Evolutionary conservation across 257 asterid species (phyloP).

Genomic region (Capsicum pubescens): DNA sequence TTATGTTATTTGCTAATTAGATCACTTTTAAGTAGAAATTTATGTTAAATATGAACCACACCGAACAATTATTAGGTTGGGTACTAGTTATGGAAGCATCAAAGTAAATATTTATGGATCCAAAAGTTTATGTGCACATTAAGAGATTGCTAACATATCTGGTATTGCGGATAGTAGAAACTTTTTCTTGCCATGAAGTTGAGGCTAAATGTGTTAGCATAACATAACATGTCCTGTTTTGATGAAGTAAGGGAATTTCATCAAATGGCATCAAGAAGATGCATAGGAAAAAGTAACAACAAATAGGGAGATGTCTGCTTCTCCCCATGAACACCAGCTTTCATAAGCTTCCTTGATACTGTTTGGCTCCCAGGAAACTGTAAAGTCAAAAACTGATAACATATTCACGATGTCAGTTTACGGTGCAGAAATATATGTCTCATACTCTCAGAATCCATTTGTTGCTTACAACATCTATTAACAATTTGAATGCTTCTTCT

Average conservation of each 20-base stretch:
- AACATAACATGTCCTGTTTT: neutral
- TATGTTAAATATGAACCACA: neutral
- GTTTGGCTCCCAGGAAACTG: neutral
- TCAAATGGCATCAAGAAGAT: too few relatives aligned
- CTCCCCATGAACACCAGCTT: neutral
- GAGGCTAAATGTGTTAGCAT: neutral
- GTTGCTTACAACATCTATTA: neutral
- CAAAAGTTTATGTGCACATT: neutral
- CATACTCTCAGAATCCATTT: neutral
- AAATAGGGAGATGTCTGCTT: too few relatives aligned
- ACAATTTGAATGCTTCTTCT: neutral
- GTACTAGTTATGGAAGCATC: neutral
- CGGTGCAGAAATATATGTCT: neutral
- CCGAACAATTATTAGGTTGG: neutral
- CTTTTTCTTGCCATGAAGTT: neutral
- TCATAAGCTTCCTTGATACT: neutral
- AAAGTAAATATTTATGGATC: neutral
- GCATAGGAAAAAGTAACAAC: too few relatives aligned
- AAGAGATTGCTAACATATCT: neutral
- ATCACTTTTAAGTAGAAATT: neutral
- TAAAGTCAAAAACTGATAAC: neutral
- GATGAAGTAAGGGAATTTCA: neutral
- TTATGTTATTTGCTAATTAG: neutral
- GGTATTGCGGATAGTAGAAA: neutral
- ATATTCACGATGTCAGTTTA: neutral